Evolutionary conservation across 805 yeast species (phyloP).

Genomic region (Priceomyces medius): DNA sequence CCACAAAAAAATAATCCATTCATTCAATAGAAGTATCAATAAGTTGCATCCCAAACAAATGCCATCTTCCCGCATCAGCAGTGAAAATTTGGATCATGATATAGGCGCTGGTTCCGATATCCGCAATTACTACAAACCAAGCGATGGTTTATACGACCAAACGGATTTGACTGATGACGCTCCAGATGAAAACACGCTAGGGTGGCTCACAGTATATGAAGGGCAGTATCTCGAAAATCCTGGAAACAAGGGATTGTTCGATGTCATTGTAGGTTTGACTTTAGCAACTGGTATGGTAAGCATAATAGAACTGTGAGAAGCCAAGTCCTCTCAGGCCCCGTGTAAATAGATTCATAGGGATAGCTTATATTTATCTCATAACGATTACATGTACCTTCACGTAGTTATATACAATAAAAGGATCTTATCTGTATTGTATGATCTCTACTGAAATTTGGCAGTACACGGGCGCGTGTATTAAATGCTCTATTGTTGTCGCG

Average conservation of each 20-base stretch:
- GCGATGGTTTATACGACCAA: slow-evolving; percentile 54
- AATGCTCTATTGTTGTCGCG: too few relatives aligned
- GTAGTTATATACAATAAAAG: too few relatives aligned
- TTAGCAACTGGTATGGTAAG: slow-evolving; percentile 46
- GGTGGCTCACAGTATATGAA: slow-evolving; percentile 65
- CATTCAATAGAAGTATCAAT: slow-evolving; percentile 23
- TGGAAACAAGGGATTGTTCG: slow-evolving; percentile 48
- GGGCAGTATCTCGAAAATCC: slow-evolving; percentile 24
- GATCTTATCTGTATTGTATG: too few relatives aligned
- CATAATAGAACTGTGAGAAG: not conserved
- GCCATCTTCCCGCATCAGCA: slow-evolving; percentile 8
- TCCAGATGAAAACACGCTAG: slow-evolving; percentile 58
- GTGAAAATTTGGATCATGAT: slow-evolving; percentile 19
- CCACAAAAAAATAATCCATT: slow-evolving; percentile 37
- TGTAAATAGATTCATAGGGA: too few relatives aligned
- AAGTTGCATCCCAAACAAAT: slow-evolving; percentile 2
- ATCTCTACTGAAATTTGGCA: not conserved
- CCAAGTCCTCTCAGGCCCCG: too few relatives aligned
- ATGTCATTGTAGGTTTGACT: slow-evolving; percentile 51
- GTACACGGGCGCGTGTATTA: too few relatives aligned
- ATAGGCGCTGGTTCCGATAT: slow-evolving; percentile 23
- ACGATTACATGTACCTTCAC: not conserved
- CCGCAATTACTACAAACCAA: slow-evolving; percentile 40
- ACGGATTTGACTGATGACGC: slow-evolving; percentile 55
- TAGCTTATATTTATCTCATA: not conserved